Evolutionary conservation across 2,329 filamentous ascomycete genomes (phyloP).

Genomic region (Aspergillus transmontanensis): DNA sequence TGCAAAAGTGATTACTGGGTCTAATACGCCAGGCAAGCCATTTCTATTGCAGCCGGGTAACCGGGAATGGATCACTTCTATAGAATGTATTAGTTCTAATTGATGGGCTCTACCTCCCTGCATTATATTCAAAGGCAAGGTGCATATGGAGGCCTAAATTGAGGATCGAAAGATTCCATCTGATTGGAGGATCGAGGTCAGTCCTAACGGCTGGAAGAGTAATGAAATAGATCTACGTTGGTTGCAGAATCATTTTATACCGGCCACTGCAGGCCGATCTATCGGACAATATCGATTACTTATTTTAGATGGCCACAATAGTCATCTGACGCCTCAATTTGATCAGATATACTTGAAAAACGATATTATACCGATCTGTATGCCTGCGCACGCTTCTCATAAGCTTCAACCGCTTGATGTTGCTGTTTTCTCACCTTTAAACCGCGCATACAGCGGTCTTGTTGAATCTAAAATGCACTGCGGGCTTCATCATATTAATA

Average conservation of each 20-base stretch:
- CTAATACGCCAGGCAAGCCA: background rate
- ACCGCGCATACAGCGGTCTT: constrained; percentile 5
- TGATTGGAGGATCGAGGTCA: background rate
- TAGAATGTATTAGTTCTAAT: background rate
- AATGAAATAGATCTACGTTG: background rate
- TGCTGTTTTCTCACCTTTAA: constrained; percentile 10
- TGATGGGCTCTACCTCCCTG: background rate
- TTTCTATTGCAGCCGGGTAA: background rate
- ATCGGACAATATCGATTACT: background rate
- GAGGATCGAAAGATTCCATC: background rate
- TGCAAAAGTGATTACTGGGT: too few relatives aligned
- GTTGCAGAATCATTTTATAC: background rate
- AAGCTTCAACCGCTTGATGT: constrained; percentile 14
- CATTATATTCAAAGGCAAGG: background rate
- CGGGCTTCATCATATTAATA: background rate
- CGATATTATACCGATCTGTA: constrained; percentile 11
- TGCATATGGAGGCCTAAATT: background rate
- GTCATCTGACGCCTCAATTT: background rate
- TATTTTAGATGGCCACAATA: background rate
- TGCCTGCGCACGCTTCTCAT: too few relatives aligned
- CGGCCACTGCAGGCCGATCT: background rate
- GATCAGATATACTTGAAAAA: background rate
- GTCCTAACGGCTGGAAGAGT: background rate
- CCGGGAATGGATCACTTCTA: background rate
- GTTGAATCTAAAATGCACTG: constrained; percentile 1